Conservation (phyloP, 2,329 filamentous ascomycete genomes). For the Septoria petroselini region DNA sequence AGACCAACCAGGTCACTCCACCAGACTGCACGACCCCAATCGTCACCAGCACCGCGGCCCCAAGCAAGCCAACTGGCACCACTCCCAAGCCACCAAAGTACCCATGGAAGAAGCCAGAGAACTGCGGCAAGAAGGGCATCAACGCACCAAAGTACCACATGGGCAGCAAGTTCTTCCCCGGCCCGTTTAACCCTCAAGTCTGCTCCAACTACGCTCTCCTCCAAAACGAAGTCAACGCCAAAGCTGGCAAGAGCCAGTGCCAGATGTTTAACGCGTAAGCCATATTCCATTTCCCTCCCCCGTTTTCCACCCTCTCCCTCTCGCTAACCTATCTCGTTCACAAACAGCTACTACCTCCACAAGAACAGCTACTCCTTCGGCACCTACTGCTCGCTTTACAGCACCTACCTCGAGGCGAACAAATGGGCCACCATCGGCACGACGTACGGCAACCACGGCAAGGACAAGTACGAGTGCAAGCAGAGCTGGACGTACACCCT, state of each 20-base stretch:
- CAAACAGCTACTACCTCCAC: conserved; percentile 22
- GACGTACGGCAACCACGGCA: conserved; percentile 17
- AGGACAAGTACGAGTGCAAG: conserved; percentile 27
- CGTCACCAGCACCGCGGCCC: conserved; percentile 1
- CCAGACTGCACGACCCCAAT: conserved; percentile 13
- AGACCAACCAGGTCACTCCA: conserved; percentile 25
- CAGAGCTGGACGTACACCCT: conserved; percentile 27
- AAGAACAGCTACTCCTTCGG: conserved; percentile 30
- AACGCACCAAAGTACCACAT: conserved; percentile 24
- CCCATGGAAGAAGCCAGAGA: conserved; percentile 15
- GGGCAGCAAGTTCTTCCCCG: conserved; percentile 32
- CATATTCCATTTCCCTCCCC: neutral
- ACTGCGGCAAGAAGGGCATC: conserved; percentile 25
- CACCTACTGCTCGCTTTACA: conserved; percentile 31
- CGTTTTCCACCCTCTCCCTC: neutral
- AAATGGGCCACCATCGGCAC: conserved; percentile 26
- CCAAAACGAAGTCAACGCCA: conserved; percentile 23
- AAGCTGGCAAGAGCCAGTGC: conserved; percentile 22
- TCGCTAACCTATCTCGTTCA: neutral
- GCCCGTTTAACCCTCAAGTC: conserved; percentile 31
- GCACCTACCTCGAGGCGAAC: conserved; percentile 17
- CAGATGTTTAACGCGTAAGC: conserved; percentile 33
- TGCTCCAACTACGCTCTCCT: conserved; percentile 31
- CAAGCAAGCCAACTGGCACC: conserved; percentile 3
- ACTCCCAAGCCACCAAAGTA: conserved; percentile 8